Percentiles rank a stretch among this genome's conserved stretches.
Evolutionary conservation across 169 alveolate genomes (phyloP).

Genomic region (Hepatocystis sp.): DNA sequence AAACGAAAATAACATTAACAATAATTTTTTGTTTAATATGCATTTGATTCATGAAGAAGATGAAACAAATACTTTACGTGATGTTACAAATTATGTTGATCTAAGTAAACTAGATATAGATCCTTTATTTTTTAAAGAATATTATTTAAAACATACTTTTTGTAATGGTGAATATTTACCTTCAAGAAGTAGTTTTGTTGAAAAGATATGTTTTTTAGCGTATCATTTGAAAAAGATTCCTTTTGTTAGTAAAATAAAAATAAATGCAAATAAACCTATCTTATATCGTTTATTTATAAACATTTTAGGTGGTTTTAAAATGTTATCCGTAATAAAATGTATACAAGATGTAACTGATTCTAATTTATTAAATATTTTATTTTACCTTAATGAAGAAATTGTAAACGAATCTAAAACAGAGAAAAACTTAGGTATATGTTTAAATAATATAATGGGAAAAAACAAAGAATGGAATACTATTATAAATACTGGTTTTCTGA

Average conservation of each 20-base stretch:
- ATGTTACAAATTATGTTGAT: slow-evolving; percentile 27
- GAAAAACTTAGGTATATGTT: slow-evolving; percentile 33
- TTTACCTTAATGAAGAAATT: slow-evolving; percentile 61
- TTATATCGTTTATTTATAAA: slow-evolving; percentile 52
- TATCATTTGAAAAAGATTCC: slow-evolving; percentile 53
- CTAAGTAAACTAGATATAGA: slow-evolving; percentile 51
- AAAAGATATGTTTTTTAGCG: slow-evolving; percentile 48
- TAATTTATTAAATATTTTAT: slow-evolving; percentile 26
- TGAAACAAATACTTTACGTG: slow-evolving; percentile 27
- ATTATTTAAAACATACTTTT: slow-evolving; percentile 19
- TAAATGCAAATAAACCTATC: slow-evolving; percentile 16
- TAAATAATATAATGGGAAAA: slow-evolving; percentile 59
- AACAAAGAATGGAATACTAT: slow-evolving; percentile 42
- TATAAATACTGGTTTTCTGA: slow-evolving; percentile 6
- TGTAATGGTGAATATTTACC: slow-evolving; percentile 71
- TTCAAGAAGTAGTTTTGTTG: slow-evolving; percentile 31
- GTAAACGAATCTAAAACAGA: slow-evolving; percentile 68
- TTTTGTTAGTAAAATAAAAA: slow-evolving; percentile 14
- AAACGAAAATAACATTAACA: slow-evolving; percentile 25
- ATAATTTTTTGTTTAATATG: slow-evolving; percentile 17
- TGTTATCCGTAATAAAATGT: slow-evolving; percentile 41
- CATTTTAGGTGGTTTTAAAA: slow-evolving; percentile 22
- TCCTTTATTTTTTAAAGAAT: slow-evolving; percentile 54
- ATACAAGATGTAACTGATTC: slow-evolving; percentile 50
- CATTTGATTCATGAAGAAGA: slow-evolving; percentile 17